Percentiles rank a stretch among this genome's conserved stretches.
These are phyloP conservation scores for Leishmania tarentolae DNA, from an alignment of 208 protist species.

Conservation along the genomic window DNA sequence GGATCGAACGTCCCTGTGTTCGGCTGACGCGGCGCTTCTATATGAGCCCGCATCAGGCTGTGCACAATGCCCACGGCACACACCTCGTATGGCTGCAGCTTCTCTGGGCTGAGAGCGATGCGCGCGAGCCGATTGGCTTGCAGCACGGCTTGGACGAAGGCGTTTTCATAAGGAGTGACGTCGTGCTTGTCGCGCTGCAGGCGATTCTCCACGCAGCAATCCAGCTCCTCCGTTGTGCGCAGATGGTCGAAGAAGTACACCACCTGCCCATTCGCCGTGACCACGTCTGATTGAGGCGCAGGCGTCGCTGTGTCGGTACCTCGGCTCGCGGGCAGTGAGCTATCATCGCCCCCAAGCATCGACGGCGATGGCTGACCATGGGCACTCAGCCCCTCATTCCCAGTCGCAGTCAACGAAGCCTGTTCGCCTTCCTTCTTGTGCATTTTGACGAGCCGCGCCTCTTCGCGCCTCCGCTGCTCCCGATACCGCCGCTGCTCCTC, in stretches of 20 bases:
- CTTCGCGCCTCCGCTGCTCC: conserved; percentile 21
- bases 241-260: conserved; percentile 91
- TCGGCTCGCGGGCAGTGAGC: not conserved
- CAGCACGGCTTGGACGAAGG: conserved; percentile 67
- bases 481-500: conserved; percentile 36
- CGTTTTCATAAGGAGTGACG: conserved; percentile 74
- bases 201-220: conserved; percentile 66
- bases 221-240: conserved; percentile 65
- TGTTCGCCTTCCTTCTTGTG: conserved; percentile 22
- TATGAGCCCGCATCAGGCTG: conserved; percentile 84
- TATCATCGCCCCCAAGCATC: not conserved
- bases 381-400: not conserved
- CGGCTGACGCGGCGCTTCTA: conserved; percentile 83
- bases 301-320: conserved; percentile 2
- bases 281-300: conserved; percentile 33
- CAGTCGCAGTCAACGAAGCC: not conserved
- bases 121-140: conserved; percentile 75
- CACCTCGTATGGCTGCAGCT: conserved; percentile 72
- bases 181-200: conserved; percentile 66
- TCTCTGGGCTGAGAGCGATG: conserved; percentile 69
- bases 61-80: conserved; percentile 85
- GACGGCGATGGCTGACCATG: not conserved
- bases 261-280: conserved; percentile 48
- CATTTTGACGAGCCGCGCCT: conserved; percentile 21
- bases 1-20: conserved; percentile 71